phyloP scores from a whole-genome alignment of 345 rosid genomes.

The Orychophragmus violaceus region DNA sequence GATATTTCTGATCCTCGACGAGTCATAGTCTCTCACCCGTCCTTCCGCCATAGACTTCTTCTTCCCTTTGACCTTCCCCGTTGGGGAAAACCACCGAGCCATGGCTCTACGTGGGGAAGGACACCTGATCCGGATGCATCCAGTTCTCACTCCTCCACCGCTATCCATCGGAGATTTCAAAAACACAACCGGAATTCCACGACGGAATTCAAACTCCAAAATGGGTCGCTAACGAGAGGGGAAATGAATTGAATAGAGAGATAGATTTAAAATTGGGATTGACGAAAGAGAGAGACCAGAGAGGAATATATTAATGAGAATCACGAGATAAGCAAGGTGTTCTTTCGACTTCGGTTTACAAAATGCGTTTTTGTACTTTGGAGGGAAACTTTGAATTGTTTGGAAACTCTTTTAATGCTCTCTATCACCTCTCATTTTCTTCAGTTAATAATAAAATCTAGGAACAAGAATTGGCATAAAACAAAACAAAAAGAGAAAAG shows the following conservation, averaged over 20 bases:
- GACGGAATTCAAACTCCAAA: background rate
- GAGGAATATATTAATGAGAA: conserved; percentile 23
- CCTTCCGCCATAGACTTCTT: background rate
- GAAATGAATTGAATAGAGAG: background rate
- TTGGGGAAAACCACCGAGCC: conserved; percentile 19
- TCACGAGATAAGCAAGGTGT: conserved; percentile 28
- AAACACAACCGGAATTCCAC: no score
- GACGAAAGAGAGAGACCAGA: conserved; percentile 7
- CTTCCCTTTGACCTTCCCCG: background rate
- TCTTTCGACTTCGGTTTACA: conserved; percentile 2
- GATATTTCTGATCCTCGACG: background rate
- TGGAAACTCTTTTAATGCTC: conserved; percentile 17
- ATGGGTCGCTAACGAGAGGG: no score
- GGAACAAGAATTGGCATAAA: background rate
- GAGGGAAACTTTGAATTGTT: conserved; percentile 31
- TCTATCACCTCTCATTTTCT: background rate
- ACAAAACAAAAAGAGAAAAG: no score
- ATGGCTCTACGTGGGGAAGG: conserved; percentile 18
- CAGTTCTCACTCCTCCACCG: conserved; percentile 14
- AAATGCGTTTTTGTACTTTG: conserved; percentile 9
- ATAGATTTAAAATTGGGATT: background rate
- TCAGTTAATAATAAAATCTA: background rate
- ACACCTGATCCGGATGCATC: conserved; percentile 20
- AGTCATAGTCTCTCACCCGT: background rate
- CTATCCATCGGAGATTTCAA: conserved; percentile 18